Percentiles rank a stretch among this genome's conserved stretches.
Conservation (phyloP, 192 early-diverging fungal species). For the Coemansia sp. region DNA sequence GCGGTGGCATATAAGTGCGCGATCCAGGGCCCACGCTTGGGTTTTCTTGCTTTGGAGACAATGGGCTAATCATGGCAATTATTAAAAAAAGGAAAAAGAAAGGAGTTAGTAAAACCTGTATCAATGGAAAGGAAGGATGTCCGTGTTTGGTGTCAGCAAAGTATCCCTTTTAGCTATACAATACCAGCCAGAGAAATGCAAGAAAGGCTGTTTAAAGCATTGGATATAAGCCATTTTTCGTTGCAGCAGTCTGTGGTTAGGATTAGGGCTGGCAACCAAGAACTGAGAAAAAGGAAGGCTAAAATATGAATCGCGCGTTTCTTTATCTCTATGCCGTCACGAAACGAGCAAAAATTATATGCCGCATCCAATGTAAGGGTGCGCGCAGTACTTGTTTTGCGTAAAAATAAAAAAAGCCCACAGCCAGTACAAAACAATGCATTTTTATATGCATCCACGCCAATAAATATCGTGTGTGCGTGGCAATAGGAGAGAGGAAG, state of each 20-base stretch:
- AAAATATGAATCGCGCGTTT: background rate
- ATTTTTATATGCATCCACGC: too few relatives aligned
- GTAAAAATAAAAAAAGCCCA: background rate
- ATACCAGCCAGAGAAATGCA: too few relatives aligned
- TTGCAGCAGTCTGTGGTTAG: background rate
- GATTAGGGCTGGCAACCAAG: background rate
- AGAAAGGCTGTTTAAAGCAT: too few relatives aligned
- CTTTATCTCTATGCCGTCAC: background rate
- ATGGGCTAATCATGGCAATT: slow-evolving; percentile 24
- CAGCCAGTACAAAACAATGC: too few relatives aligned
- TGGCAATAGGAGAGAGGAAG: background rate
- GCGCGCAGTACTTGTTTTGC: background rate
- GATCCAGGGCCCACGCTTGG: slow-evolving; percentile 14
- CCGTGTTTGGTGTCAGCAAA: too few relatives aligned
- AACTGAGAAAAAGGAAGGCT: background rate
- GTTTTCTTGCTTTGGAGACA: slow-evolving; percentile 50
- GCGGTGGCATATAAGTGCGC: slow-evolving; percentile 39
- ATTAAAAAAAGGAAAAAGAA: background rate
- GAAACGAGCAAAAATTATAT: background rate
- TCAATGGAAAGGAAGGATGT: background rate
- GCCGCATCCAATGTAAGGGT: background rate
- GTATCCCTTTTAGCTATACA: too few relatives aligned
- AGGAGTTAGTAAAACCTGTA: background rate
- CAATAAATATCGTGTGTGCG: too few relatives aligned
- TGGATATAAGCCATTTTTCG: too few relatives aligned